Percentiles rank a stretch among this genome's conserved stretches.
Evolutionary conservation across 2,329 filamentous ascomycete species (phyloP).

Genomic region (Purpureocillium takamizusanense): DNA sequence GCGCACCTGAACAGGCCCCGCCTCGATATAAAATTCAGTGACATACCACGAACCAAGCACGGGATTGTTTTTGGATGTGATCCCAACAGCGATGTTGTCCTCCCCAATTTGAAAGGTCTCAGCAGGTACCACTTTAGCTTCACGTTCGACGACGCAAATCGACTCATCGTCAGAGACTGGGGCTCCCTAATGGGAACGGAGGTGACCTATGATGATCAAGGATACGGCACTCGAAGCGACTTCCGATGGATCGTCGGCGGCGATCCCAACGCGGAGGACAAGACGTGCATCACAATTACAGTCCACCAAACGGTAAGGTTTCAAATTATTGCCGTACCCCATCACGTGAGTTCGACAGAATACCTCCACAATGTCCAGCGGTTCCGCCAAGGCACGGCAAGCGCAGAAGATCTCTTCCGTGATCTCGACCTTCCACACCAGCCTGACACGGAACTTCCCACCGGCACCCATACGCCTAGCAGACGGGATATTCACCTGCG

Average conservation of each 20-base stretch:
- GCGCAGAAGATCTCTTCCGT: constrained; percentile 4
- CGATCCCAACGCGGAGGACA: neutral
- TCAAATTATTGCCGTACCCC: constrained; percentile 2
- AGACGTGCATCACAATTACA: constrained; percentile 3
- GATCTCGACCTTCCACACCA: constrained; percentile 3
- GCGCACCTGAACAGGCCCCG: neutral
- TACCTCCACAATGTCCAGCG: constrained; percentile 9
- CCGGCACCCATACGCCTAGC: constrained; percentile 4
- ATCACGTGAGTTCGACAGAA: constrained; percentile 1
- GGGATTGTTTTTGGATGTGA: constrained; percentile 6
- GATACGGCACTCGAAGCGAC: constrained; percentile 4
- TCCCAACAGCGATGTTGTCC: constrained; percentile 5
- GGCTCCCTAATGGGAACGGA: constrained; percentile 8
- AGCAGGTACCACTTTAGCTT: constrained; percentile 6
- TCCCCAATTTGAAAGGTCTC: neutral
- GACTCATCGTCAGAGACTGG: constrained; percentile 10
- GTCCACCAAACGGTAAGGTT: neutral
- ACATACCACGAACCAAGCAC: constrained; percentile 3
- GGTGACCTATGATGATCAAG: constrained; percentile 10
- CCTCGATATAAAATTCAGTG: constrained; percentile 5
- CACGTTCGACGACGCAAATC: constrained; percentile 8
- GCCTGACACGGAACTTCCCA: neutral
- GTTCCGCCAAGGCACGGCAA: constrained; percentile 7
- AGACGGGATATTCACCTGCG: constrained; percentile 5
- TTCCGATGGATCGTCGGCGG: constrained; percentile 14